These are phyloP conservation scores for Onygenales sp. DNA, from an alignment of 2,329 filamentous ascomycete genomes.

Conservation along the genomic window DNA sequence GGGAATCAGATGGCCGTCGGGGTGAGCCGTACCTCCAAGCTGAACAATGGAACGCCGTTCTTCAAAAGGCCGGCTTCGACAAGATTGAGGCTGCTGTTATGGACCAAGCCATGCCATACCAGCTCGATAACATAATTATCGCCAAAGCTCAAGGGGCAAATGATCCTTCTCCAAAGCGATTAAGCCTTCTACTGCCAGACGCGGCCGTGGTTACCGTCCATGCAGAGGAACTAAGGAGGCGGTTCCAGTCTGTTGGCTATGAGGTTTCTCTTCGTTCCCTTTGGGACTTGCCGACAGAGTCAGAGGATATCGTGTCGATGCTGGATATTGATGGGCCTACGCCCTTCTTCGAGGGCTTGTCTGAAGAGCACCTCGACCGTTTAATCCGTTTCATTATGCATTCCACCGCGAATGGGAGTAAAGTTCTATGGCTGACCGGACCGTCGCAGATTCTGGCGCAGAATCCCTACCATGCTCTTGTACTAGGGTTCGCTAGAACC, in stretches of 20 bases:
- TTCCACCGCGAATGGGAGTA: background rate
- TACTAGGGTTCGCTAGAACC: background rate
- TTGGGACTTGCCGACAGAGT: background rate
- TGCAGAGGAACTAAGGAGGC: background rate
- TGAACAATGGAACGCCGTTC: constrained; percentile 3
- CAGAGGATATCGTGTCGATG: constrained; percentile 6
- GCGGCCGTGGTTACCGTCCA: background rate
- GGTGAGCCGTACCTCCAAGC: background rate
- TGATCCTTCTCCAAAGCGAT: background rate
- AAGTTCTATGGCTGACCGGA: constrained; percentile 5
- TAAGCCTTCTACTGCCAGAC: background rate
- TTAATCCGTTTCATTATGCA: background rate
- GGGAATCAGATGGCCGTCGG: background rate
- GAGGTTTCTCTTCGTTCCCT: background rate
- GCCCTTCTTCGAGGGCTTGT: constrained; percentile 1
- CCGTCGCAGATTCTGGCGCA: background rate
- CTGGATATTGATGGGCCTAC: constrained; percentile 2
- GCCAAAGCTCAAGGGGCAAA: background rate
- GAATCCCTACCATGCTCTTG: background rate
- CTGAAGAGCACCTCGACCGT: background rate
- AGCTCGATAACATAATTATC: background rate
- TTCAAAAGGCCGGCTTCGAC: constrained; percentile 2
- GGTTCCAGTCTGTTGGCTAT: background rate
- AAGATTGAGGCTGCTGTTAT: constrained; percentile 1
- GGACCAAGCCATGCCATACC: background rate